Conservation (phyloP, 176 grass and related monocot genomes). For the Phyllostachys edulis region DNA sequence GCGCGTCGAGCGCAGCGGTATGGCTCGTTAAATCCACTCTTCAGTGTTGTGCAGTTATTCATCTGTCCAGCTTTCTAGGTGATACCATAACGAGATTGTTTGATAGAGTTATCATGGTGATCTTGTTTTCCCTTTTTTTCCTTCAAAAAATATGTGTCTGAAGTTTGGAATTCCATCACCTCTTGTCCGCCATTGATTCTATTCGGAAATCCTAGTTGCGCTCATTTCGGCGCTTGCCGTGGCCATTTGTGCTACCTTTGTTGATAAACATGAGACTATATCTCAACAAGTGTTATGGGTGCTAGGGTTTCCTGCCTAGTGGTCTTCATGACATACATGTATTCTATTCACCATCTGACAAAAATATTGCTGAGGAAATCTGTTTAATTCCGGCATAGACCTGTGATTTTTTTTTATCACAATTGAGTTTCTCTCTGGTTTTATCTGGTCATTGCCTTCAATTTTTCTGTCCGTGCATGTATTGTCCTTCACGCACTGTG, state of each 20-base stretch:
- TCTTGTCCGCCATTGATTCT: not conserved
- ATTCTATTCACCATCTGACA: not conserved
- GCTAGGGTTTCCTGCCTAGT: not conserved
- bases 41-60: not conserved
- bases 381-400: not conserved
- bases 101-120: not conserved
- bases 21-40: not conserved
- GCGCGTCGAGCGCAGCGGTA: conserved; percentile 29
- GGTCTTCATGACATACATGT: not conserved
- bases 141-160: not conserved
- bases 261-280: not conserved
- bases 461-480: not conserved
- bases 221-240: not conserved
- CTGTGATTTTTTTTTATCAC: not conserved
- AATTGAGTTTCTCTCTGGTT: not conserved
- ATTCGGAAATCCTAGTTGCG: not conserved
- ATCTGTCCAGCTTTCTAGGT: not conserved
- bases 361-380: not conserved
- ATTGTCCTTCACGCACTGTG: not conserved
- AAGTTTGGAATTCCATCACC: not conserved
- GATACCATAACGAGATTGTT: not conserved
- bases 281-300: not conserved
- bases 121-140: not conserved
- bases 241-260: not conserved
- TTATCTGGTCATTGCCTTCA: not conserved